phyloP scores from a whole-genome alignment of 768 basidiomycete species.

The Holtermannia corniformis region DNA sequence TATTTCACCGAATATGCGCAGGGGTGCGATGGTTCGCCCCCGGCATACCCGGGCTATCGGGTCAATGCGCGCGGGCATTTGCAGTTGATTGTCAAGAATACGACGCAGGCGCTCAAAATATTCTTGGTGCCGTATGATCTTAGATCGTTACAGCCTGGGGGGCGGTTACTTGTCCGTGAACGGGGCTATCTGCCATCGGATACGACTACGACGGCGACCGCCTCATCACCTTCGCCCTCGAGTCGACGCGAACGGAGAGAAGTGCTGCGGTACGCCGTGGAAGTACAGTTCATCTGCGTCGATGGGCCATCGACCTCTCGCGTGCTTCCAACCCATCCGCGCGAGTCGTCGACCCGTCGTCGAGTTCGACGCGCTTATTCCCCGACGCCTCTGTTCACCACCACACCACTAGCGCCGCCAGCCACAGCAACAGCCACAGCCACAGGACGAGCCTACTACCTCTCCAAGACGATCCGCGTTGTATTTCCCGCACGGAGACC shows the following conservation, averaged over 20 bases:
- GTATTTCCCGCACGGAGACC: conserved; percentile 30
- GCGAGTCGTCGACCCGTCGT: conserved; percentile 10
- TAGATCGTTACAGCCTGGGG: conserved; percentile 20
- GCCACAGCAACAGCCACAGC: background rate
- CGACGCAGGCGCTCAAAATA: conserved; percentile 26
- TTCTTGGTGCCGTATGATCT: conserved; percentile 39
- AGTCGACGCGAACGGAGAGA: conserved; percentile 4
- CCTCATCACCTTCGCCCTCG: background rate
- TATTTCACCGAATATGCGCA: conserved; percentile 7
- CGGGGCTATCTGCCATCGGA: conserved; percentile 17
- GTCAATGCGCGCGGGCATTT: conserved; percentile 33
- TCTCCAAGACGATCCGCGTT: conserved; percentile 30
- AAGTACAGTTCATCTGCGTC: conserved; percentile 34
- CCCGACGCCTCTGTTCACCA: background rate
- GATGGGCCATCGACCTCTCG: background rate
- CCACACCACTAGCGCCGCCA: background rate
- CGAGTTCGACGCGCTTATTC: background rate
- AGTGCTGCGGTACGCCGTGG: conserved; percentile 29
- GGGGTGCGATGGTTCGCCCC: conserved; percentile 7
- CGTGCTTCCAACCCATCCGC: background rate
- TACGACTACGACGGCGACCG: background rate
- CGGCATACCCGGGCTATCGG: conserved; percentile 29
- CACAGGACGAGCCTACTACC: conserved; percentile 18
- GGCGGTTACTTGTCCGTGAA: conserved; percentile 30
- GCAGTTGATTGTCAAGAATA: conserved; percentile 32